Evolutionary conservation across 1,284 basidiomycete species (phyloP), one percentile per base, ranked within the genome.

Genomic region (Ustilago trichophora): DNA sequence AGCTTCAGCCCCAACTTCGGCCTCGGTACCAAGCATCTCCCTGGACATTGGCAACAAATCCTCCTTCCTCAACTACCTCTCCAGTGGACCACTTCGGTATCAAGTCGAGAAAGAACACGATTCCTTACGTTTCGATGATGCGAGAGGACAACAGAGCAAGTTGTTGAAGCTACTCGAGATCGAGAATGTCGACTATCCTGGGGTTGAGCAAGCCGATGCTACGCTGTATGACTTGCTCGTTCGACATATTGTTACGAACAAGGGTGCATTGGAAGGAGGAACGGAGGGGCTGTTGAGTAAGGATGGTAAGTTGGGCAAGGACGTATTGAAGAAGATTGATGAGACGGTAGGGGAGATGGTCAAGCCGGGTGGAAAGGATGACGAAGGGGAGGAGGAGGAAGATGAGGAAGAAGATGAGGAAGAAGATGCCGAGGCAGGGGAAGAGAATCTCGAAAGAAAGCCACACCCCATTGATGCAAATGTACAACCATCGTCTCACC

Each of bases 141-240:
- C 45, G 6, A 33, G 65, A 16, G 50, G 44, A 8, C 65, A 68
- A 16, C 46, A 48, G 10, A 41, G 54, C 13, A 21, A 40, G 0
- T 47, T 68, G 3, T 37, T 63, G 16, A 53, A 68, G 19, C 34
- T 46, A 2, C 54, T 68, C 37, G 65, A 68, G 6, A 45, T 50
- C 4, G 54, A 49, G 1, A 27, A 41, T 3, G 41, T 58, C 25
- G 36, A 32, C 1, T 31, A 57, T 18, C n/a, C 35, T 6, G 18
- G 42, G 1, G 42, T 48, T 4, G 16, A 9, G 3, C 18, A 24
- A 2, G 56, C 52, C 3, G 48, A 56, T 2, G 64, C 49, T 3
- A 62, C 50, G 10, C n/a, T 68, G 6, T 68, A 53, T 26, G 65
- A 68, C 12, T 26, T 57, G 12, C 41, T 68, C 7, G 16, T 53